Conservation (phyloP, 2,329 filamentous ascomycete species). For the Alternaria angustiovoidea region DNA sequence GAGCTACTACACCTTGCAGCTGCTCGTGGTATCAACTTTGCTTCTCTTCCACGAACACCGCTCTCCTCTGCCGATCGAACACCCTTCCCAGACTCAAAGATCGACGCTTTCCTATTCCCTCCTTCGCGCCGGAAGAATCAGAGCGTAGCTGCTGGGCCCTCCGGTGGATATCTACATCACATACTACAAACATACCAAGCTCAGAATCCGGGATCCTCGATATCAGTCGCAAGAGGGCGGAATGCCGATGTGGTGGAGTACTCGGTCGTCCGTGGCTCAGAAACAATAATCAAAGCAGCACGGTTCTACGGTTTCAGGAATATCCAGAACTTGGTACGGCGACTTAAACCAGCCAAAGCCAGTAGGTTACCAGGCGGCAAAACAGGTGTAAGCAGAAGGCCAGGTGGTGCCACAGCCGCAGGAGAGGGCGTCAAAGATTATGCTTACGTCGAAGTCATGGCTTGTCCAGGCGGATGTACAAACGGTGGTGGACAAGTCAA, state of each 20-base stretch:
- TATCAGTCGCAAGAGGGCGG: conserved; percentile 77
- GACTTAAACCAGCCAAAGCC: conserved; percentile 79
- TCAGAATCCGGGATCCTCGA: conserved; percentile 73
- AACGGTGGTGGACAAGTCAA: conserved; percentile 98
- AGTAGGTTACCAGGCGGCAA: conserved; percentile 60
- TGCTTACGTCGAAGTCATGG: conserved; percentile 98
- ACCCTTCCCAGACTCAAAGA: conserved; percentile 74
- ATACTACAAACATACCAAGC: conserved; percentile 79
- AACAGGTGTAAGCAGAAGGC: conserved; percentile 64
- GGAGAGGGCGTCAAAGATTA: conserved; percentile 73
- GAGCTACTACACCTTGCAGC: conserved; percentile 91
- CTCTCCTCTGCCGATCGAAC: conserved; percentile 57
- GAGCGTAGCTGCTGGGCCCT: conserved; percentile 72
- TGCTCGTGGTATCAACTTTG: conserved; percentile 79
- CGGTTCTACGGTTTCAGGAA: conserved; percentile 98
- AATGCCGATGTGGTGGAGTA: conserved; percentile 95
- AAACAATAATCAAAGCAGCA: conserved; percentile 59
- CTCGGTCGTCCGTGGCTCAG: conserved; percentile 64
- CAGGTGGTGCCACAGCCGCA: conserved; percentile 70
- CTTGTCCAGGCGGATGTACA: conserved; percentile 97
- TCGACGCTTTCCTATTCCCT: conserved; percentile 80
- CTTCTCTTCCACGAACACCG: conserved; percentile 69
- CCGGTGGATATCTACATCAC: conserved; percentile 88
- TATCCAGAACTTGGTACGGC: conserved; percentile 96
- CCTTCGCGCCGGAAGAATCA: conserved; percentile 47